Evolutionary conservation across 2,329 filamentous ascomycete genomes (phyloP).

Genomic region (Fusarium mexicanum): DNA sequence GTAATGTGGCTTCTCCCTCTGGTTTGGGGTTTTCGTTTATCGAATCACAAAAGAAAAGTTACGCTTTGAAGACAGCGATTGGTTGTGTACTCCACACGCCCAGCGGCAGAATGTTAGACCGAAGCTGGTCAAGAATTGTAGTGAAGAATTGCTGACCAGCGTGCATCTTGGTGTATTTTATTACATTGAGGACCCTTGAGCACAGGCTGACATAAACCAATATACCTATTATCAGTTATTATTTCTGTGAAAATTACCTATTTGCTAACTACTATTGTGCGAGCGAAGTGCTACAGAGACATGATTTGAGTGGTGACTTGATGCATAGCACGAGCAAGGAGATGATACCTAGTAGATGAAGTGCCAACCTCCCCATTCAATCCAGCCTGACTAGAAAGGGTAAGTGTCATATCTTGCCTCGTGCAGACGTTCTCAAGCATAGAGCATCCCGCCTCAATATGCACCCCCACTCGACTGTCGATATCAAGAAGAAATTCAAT

Average conservation of each 20-base stretch:
- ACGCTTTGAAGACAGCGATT: background rate
- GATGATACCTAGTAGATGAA: background rate
- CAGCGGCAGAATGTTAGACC: background rate
- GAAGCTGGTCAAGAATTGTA: too few species aligned
- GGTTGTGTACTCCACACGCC: background rate
- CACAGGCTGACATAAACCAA: too few species aligned
- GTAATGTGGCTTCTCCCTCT: background rate
- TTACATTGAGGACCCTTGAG: too few species aligned
- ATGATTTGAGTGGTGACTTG: background rate
- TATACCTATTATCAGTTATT: accelerated
- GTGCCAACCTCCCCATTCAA: background rate
- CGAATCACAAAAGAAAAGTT: background rate
- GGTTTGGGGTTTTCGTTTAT: background rate
- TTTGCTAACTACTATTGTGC: accelerated
- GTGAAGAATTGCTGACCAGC: background rate
- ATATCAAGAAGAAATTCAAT: background rate
- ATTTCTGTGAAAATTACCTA: accelerated
- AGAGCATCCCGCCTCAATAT: accelerated
- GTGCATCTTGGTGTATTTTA: too few species aligned
- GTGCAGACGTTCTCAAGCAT: background rate
- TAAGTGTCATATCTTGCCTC: background rate
- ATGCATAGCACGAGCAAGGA: background rate
- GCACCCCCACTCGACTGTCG: background rate
- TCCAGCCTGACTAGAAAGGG: accelerated
- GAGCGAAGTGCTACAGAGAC: background rate